phyloP scores from a whole-genome alignment of 2,329 filamentous ascomycete genomes.

The Talaromyces sp. region DNA sequence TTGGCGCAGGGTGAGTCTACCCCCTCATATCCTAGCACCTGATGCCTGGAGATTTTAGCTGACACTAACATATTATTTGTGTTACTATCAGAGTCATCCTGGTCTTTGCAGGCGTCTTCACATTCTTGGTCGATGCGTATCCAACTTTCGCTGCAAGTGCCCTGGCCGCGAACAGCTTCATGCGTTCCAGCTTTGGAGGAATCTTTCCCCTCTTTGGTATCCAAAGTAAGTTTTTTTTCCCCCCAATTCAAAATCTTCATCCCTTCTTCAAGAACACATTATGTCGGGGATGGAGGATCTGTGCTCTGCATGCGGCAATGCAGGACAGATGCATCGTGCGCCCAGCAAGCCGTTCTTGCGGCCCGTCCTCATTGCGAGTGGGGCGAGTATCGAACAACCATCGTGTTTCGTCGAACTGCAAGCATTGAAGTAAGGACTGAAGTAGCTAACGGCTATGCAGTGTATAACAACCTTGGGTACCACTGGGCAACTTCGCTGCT shows the following conservation, averaged over 20 bases:
- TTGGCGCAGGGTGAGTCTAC: conserved; percentile 67
- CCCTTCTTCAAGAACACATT: background rate
- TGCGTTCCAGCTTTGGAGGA: conserved; percentile 76
- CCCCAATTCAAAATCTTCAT: background rate
- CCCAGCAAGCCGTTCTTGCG: conserved; percentile 9
- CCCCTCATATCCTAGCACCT: conserved; percentile 6
- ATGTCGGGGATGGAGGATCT: background rate
- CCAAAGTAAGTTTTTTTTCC: conserved; percentile 34
- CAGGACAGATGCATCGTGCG: conserved; percentile 12
- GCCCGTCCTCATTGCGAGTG: background rate
- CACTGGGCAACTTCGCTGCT: conserved; percentile 51
- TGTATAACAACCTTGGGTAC: conserved; percentile 51
- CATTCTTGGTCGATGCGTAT: conserved; percentile 73
- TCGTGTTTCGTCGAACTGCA: background rate
- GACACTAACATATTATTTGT: conserved; percentile 28
- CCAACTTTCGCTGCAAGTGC: conserved; percentile 58
- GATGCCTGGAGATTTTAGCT: conserved; percentile 4
- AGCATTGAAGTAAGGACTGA: conserved; percentile 2
- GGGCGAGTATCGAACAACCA: background rate
- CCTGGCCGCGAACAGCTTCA: conserved; percentile 80
- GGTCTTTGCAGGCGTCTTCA: conserved; percentile 82
- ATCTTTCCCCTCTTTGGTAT: conserved; percentile 75
- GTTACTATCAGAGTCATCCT: conserved; percentile 65
- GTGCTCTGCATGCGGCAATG: conserved; percentile 17
- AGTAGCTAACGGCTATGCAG: conserved; percentile 34